phyloP scores from a whole-genome alignment of 176 grass and related monocot species.

The Ananas comosus region DNA sequence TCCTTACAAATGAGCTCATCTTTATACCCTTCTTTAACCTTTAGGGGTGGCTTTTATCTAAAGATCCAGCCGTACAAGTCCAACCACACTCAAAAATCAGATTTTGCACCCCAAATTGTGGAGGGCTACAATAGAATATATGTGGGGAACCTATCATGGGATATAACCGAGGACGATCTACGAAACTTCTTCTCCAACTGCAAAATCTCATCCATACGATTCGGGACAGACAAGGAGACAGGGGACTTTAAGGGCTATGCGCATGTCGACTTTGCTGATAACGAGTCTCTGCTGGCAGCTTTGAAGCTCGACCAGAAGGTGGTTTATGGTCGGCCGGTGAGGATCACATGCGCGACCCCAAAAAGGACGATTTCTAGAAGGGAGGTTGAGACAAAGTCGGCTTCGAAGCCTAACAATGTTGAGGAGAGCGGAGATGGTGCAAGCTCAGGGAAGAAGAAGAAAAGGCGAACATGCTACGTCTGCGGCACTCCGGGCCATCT shows the following conservation, averaged over 20 bases:
- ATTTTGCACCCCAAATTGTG: conserved; percentile 68
- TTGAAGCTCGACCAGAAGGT: conserved; percentile 77
- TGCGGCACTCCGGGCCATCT: conserved; percentile 73
- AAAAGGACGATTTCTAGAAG: conserved; percentile 46
- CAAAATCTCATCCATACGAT: conserved; percentile 69
- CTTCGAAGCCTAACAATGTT: background rate
- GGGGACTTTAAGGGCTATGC: conserved; percentile 83
- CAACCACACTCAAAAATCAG: conserved; percentile 36
- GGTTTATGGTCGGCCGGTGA: conserved; percentile 51
- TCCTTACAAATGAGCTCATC: background rate
- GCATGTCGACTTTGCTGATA: conserved; percentile 64
- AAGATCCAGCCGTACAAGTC: conserved; percentile 81
- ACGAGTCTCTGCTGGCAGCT: conserved; percentile 40
- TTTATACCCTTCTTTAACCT: conserved; percentile 20
- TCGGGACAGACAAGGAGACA: conserved; percentile 72
- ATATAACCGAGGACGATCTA: conserved; percentile 70
- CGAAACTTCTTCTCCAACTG: conserved; percentile 61
- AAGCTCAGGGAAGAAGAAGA: conserved; percentile 62
- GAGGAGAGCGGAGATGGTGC: conserved; percentile 13
- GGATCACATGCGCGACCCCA: conserved; percentile 70
- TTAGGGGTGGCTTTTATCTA: conserved; percentile 82
- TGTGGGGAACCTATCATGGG: conserved; percentile 80
- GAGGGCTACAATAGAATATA: conserved; percentile 86
- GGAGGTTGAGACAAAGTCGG: conserved; percentile 18
- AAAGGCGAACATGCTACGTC: conserved; percentile 67